Base-by-base conservation (phyloP, 192 early-diverging fungal genomes). In the Backusella westeae region DNA sequence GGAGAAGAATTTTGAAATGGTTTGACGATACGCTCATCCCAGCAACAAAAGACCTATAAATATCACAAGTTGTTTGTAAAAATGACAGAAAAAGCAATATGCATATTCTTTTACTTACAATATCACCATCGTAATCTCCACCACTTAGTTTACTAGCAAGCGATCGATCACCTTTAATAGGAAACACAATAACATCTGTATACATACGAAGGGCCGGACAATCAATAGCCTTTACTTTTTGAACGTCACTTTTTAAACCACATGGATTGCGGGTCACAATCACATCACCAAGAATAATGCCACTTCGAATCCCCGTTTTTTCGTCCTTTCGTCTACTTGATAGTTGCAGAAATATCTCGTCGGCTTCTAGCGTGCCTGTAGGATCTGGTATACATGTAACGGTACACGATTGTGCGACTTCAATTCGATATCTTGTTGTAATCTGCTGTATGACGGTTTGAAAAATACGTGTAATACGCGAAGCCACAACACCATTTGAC, bases 101-200 rank as follows among this genome's bases (percentile, higher is more conserved):
- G 72, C 8, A 65, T 42, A 21, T 69, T 3, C 0, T 10, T 17
- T 32, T 14, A 71, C 66, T 69, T 75, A 83, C 82, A 34, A 73
- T 75, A 81, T 95, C 94, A 34, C 94, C 94, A 78, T 95, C 94
- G 9, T 94, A 82, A 85, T 95, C 94, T 9, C 94, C 94, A 38
- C 94, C 94, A 75, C 86, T 85, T 59, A 93, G 88, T 87, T 88
- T 90, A 59, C 90, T 92, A 0, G 93, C 90, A 39, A 94, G 78
- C 36, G 89, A 88, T 7, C 92, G 84, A 3, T 85, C 59, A 5
- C 94, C 94, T 52, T 87, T 79, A 52, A 87, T 83, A 19, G 90
- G 86, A 75, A 95, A 95, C 0, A 94, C 91, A 17, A 95, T 81
- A 8, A 95, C 90, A 78, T 95, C 90, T 19, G 77, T 76, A 32